Evolutionary conservation across 2,329 filamentous ascomycete species (phyloP).

Genomic region (Phialocephala subalpina): DNA sequence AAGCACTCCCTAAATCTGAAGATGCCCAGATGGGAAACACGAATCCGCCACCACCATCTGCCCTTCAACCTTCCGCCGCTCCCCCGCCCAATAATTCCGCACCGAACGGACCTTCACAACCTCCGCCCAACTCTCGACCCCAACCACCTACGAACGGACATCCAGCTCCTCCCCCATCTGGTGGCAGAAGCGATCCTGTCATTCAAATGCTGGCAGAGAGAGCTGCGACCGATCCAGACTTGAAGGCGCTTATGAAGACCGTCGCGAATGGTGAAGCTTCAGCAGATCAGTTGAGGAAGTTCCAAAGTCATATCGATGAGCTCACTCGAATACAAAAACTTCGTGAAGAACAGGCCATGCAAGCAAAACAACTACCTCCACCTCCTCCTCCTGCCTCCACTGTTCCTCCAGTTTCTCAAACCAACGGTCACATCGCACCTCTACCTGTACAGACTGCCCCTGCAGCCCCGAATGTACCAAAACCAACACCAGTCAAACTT

Average conservation of each 20-base stretch:
- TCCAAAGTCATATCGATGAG: slow-evolving; percentile 83
- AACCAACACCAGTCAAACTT: slow-evolving; percentile 21
- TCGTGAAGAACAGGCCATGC: slow-evolving; percentile 59
- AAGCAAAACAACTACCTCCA: slow-evolving; percentile 29
- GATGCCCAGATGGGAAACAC: slow-evolving; percentile 32
- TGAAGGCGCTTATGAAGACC: slow-evolving; percentile 83
- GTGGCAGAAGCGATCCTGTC: slow-evolving; percentile 71
- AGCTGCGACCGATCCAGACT: slow-evolving; percentile 74
- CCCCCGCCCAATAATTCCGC: slow-evolving; percentile 23
- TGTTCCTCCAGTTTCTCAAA: slow-evolving; percentile 16
- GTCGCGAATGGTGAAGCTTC: slow-evolving; percentile 80
- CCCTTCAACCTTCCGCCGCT: slow-evolving; percentile 3
- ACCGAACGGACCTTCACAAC: slow-evolving; percentile 2
- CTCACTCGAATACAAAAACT: slow-evolving; percentile 71
- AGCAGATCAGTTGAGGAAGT: slow-evolving; percentile 74
- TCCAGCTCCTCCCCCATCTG: slow-evolving; percentile 34
- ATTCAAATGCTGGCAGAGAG: slow-evolving; percentile 81
- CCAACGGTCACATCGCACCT: slow-evolving; percentile 28
- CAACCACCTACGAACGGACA: slow-evolving; percentile 15
- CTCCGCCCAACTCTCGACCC: slow-evolving; percentile 16
- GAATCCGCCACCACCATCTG: neutral
- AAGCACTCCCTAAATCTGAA: slow-evolving; percentile 32
- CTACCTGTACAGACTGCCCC: slow-evolving; percentile 32
- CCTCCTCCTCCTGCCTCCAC: slow-evolving; percentile 21
- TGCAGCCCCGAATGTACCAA: slow-evolving; percentile 35